Conservation (phyloP, 1,284 basidiomycete genomes). For the Tilletiopsis washingtonensis region DNA sequence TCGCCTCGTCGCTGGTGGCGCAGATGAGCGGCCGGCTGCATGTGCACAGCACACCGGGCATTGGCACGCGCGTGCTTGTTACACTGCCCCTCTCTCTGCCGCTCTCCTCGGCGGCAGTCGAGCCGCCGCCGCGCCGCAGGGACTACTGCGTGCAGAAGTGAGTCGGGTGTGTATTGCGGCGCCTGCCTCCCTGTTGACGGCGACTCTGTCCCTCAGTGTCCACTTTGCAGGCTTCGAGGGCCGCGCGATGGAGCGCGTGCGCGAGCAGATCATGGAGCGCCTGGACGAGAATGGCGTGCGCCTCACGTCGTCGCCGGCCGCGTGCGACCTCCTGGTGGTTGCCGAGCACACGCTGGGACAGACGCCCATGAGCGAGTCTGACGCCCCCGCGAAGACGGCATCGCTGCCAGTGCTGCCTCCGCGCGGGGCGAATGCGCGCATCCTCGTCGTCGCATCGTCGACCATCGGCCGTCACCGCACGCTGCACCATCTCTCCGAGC, state of each 20-base stretch:
- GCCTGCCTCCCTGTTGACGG: too few relatives aligned
- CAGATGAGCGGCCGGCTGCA: constrained; percentile 22
- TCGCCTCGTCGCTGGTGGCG: constrained; percentile 23
- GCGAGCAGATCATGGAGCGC: neutral
- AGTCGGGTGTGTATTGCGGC: too few relatives aligned
- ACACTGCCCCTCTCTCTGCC: constrained; percentile 12
- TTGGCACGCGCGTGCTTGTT: constrained; percentile 25
- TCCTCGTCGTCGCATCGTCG: constrained; percentile 8
- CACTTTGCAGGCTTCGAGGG: constrained; percentile 3
- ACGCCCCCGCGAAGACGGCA: neutral
- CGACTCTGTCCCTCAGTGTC: too few relatives aligned
- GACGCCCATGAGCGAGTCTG: neutral
- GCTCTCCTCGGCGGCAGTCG: neutral
- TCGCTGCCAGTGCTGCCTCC: neutral
- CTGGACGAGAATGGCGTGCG: constrained; percentile 1
- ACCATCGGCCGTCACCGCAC: too few relatives aligned
- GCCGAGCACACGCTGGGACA: too few relatives aligned
- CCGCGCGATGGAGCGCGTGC: neutral
- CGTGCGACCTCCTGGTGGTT: too few relatives aligned
- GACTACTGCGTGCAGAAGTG: too few relatives aligned
- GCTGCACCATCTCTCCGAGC: too few relatives aligned
- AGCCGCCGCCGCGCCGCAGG: too few relatives aligned
- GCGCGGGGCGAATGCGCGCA: constrained; percentile 1
- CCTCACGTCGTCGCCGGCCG: too few relatives aligned
- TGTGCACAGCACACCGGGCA: constrained; percentile 19